Conservation (phyloP, 148 eudicot species). For the Bassia scoparia region DNA sequence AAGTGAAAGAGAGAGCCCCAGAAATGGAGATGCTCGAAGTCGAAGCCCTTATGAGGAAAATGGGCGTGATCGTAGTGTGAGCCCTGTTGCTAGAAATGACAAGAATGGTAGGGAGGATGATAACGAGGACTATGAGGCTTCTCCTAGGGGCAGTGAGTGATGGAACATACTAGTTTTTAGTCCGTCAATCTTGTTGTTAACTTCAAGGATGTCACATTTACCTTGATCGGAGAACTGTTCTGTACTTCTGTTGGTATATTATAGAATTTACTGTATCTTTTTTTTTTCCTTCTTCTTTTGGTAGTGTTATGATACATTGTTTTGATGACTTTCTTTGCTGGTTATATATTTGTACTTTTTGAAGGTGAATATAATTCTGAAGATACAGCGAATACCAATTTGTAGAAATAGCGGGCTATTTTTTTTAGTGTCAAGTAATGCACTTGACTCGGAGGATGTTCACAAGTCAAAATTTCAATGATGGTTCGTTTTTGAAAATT, state of each 20-base stretch:
- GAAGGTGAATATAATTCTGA: no score
- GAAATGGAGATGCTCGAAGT: conserved; percentile 33
- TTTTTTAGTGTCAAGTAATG: no score
- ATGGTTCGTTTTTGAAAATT: no score
- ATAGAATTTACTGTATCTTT: conserved; percentile 1
- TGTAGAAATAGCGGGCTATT: no score
- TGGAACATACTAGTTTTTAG: not conserved
- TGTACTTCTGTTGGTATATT: not conserved
- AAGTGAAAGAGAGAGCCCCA: conserved; percentile 37
- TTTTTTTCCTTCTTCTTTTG: not conserved
- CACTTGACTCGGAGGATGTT: no score
- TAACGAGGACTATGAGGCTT: conserved; percentile 36
- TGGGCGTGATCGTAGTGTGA: conserved; percentile 39
- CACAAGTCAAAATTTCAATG: no score
- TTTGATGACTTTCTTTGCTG: no score
- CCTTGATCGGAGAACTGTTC: not conserved
- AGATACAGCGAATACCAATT: no score
- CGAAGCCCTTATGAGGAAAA: conserved; percentile 53
- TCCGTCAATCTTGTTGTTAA: not conserved
- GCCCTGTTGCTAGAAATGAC: conserved; percentile 45
- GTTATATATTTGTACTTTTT: no score
- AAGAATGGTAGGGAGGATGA: conserved; percentile 46
- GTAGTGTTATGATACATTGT: no score
- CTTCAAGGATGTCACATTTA: not conserved
- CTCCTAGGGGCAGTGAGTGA: conserved; percentile 51